Evolutionary conservation across 2,329 filamentous ascomycete genomes (phyloP).

Genomic region (Xylaria sp.): DNA sequence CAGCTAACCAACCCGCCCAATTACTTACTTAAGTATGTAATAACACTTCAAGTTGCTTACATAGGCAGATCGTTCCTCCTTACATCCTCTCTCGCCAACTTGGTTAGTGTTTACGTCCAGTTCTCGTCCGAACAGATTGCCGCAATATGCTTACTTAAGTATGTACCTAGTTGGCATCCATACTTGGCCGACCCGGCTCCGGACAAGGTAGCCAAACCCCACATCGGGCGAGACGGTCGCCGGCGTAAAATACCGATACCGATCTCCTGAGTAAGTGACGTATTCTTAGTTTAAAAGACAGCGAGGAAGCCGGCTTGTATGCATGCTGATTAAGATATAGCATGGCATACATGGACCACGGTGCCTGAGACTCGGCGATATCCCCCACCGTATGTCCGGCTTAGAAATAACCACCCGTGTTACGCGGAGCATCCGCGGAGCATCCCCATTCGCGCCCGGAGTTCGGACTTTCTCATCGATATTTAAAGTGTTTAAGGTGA

Average conservation of each 20-base stretch:
- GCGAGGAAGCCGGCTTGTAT: background rate
- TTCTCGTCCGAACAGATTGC: background rate
- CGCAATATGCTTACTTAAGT: background rate
- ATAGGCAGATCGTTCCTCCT: background rate
- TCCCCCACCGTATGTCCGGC: slow-evolving; percentile 15
- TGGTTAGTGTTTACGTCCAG: no score
- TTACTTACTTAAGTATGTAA: no score
- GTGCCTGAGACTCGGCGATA: background rate
- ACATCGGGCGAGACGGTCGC: background rate
- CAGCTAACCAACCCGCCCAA: background rate
- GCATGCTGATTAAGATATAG: background rate
- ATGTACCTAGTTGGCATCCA: background rate
- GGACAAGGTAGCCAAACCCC: background rate
- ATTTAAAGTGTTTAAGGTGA: background rate
- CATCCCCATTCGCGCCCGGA: slow-evolving; percentile 22
- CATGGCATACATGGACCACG: background rate
- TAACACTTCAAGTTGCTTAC: no score
- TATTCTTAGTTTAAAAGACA: background rate
- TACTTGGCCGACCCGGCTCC: background rate
- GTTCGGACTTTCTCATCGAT: background rate
- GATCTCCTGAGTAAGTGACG: background rate
- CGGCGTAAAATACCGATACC: background rate
- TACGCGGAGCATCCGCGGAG: slow-evolving; percentile 17
- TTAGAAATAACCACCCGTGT: background rate
- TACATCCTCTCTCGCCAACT: no score